Base-by-base conservation (phyloP, 2,329 filamentous ascomycete genomes). In the Sporothrix curviconia region DNA sequence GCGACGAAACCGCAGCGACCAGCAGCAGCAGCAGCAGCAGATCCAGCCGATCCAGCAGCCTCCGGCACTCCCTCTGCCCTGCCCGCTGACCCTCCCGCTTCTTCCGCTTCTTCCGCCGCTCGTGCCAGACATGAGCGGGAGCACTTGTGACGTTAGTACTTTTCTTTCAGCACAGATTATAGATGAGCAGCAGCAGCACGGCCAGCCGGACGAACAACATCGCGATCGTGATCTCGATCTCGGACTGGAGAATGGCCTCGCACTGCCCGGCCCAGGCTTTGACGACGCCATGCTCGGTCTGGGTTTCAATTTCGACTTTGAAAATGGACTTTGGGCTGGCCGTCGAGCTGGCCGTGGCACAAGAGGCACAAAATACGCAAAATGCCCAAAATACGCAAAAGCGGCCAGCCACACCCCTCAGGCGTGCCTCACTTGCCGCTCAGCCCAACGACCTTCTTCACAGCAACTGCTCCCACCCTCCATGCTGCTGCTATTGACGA, bases 61-160 rank as follows among this genome's bases (percentile, higher is more conserved):
- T 14, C 6, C 12, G 19, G 12, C 32, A 32, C 37, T 14, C 11
- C 40, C 49, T 32, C 43, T 30, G 7, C 25, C 56, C 37, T 17
- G 30, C 22, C 42, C 28, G 19, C 37, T 37, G 12, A 11, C 36
- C n/a, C 50, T 50, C 5, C 15, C 56, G 3, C 43, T 12, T 42
- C 37, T 36, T 6, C 5, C 28, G 25, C 42, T 42, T 12, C 43
- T 37, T n/a, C 51, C 50, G 34, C 39, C 34, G 36, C 42, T 42
- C 6, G 36, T n/a, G 24, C 9, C 7, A 8, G 22, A 5, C 15
- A 30, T 4, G n/a, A 28, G 15, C 24, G 30, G 15, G 12, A 5
- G 30, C 40, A n/a, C 15, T 14, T 50, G 56, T 58, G 51, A 55
- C 51, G 56, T 58, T 55, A 58, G 56, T 58, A 58, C 56, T 51